Evolutionary conservation across 768 basidiomycete species (phyloP), one percentile per base, ranked within the genome.

Genomic region (Mycena amicta): DNA sequence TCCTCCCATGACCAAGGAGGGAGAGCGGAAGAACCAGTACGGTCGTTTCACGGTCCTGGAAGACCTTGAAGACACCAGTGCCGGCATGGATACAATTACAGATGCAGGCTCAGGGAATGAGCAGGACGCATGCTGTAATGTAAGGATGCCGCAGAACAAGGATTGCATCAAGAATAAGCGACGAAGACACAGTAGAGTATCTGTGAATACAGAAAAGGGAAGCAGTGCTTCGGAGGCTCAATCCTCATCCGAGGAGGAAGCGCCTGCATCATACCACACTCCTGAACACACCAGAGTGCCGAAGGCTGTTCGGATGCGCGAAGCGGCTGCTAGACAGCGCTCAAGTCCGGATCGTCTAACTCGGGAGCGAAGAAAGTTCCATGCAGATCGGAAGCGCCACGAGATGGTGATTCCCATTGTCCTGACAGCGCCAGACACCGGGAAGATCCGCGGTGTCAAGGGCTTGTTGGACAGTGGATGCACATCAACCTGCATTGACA

Each of bases 401-500:
- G 54, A 55, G 33, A n/a, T n/a, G n/a, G n/a, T n/a, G n/a, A n/a
- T n/a, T n/a, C n/a, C n/a, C n/a, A n/a, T n/a, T n/a, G n/a, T 5
- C 29, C 20, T 55, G 4, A 33, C 22, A 11, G 30, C 33, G 8
- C 26, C 47, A 18, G 46, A 55, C 45, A 55, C 46, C 12, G 54
- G 54, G 12, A 55, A 50, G 31, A 33, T 30, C 8, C 54, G 54
- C 25, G 11, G 22, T 16, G 18, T 55, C n/a, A 46, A 47, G n/a
- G 54, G 43, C 8, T 30, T 55, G 12, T 46, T 55, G 2, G 54
- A 55, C 26, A 55, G 49, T 18, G 54, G 54, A 3, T 55, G 54
- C 23, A 55, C 54, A 20, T 25, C 54, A 43, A 55, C 54, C 5
- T 49, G 54, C 46, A 55, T 55, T 6, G 54, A 55, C 27, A 26